Evolutionary conservation across 2,329 filamentous ascomycete species (phyloP), one percentile per base, ranked within the genome.

Genomic region (Setomelanomma holmii): DNA sequence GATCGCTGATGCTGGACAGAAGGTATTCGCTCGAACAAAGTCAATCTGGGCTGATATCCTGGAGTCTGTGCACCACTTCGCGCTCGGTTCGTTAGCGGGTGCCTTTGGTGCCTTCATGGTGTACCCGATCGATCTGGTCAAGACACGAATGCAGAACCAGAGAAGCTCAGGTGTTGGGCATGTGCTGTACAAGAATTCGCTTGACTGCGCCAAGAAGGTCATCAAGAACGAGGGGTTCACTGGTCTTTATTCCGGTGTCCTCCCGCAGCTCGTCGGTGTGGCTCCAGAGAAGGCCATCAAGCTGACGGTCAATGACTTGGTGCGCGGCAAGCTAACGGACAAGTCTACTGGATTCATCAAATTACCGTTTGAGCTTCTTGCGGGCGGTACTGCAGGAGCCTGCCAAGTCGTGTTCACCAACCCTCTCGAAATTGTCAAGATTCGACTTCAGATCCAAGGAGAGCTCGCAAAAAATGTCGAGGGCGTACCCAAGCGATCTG

Each of bases 241-340:
- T 34, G 95, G 95, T 19, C 78, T 99, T 43, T 99, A 99, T 80
- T 96, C 93, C 43, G 95, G 95, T 72, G 91, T 99, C 17, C 76
- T 97, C 45, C 95, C 95, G 10, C 95, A 99, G 80, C 84, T 99
- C 40, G 91, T 99, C 58, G 95, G 95, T 75, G 95, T 99, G 40
- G 95, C 95, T n/a, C 95, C 95, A 1, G 95, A 99, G 76, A 99
- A 99, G 82, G 95, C 95, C 64, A 99, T 99, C 80, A 99, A 99
- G 81, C 86, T 99, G 58, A 99, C 95, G 0, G 93, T 99, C 69
- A 99, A 99, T 77, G 95, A 99, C 72, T 78, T 99, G 48, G 91
- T 96, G 19, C 88, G 95, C 69, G 83, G 84, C 7, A 82, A 84
- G 61, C 88, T 93, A 69, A 89, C 88, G 3, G 87, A 91, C 68